Conservation (phyloP, 352 stramenopile species). For the Phytopythium oedochilum region DNA sequence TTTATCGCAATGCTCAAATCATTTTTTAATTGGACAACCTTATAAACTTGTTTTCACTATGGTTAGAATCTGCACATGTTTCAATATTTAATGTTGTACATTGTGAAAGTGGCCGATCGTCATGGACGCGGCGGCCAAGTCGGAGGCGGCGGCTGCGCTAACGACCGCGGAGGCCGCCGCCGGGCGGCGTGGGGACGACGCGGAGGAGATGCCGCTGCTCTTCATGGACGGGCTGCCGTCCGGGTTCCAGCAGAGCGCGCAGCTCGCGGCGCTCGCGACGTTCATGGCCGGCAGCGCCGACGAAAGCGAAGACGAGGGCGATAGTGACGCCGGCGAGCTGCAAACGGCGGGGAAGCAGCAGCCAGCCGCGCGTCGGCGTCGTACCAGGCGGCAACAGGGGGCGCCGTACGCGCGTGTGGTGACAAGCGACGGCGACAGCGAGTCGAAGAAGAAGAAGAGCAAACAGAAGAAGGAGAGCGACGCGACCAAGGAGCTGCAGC, state of each 20-base stretch:
- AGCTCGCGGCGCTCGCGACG: conserved; percentile 69
- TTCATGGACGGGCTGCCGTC: conserved; percentile 69
- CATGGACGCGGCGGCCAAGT: not conserved
- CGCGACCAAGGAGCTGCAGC: conserved; percentile 46
- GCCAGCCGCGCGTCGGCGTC: not conserved
- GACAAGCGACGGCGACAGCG: not conserved
- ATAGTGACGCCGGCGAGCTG: not conserved
- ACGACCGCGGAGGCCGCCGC: not conserved
- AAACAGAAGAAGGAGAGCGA: conserved; percentile 6
- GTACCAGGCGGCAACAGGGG: conserved; percentile 7
- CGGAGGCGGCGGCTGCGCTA: too few species aligned
- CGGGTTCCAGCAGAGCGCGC: conserved; percentile 55
- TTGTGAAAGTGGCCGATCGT: too few species aligned
- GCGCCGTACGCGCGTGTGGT: conserved; percentile 18
- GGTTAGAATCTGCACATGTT: too few species aligned
- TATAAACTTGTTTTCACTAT: too few species aligned
- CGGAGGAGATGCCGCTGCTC: conserved; percentile 73
- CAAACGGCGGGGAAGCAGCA: conserved; percentile 7
- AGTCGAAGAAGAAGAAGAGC: not conserved
- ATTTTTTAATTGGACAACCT: too few species aligned
- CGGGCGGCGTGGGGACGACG: conserved; percentile 9
- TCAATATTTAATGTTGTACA: too few species aligned
- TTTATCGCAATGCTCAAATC: too few species aligned
- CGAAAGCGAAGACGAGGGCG: conserved; percentile 16
- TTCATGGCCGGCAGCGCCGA: conserved; percentile 68